These are phyloP conservation scores for grape (Vitis vinifera) DNA, from an alignment of 164 flowering plant species.

Conservation along the genomic window ASM3070453v1 NC_081819.1:21745501-21746000, in stretches of 20 bases:
- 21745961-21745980: not conserved
- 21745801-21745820: constrained; percentile 1
- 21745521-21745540: no score
- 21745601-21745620: not conserved
- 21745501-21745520: no score
- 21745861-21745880: no score
- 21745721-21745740: not conserved
- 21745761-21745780: not conserved
- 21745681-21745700: not conserved
- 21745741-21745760: not conserved
- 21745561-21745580: not conserved
- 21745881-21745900: no score
- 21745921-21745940: no score
- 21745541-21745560: not conserved
- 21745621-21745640: not conserved
- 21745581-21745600: not conserved
- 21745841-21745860: no score
- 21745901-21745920: no score
- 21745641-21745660: not conserved
- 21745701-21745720: not conserved
- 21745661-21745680: not conserved
- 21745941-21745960: not conserved
- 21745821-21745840: not conserved
- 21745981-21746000: not conserved
- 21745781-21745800: not conserved